phyloP scores from a whole-genome alignment of 2,329 filamentous ascomycete genomes.

The Sarocladium oryzae region DNA sequence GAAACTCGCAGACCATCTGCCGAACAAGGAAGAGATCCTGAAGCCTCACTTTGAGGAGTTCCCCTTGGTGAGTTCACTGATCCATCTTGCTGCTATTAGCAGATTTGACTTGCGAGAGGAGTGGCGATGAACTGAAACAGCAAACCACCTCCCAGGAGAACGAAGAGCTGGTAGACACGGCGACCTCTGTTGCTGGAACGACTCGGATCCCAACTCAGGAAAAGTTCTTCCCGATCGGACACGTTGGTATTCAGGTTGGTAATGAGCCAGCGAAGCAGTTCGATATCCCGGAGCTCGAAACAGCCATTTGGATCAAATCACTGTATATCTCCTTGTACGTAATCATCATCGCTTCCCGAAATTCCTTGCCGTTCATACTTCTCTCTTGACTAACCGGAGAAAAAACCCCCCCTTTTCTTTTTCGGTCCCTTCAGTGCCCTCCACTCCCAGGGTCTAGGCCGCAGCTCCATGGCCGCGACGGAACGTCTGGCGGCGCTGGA shows the following conservation, averaged over 20 bases:
- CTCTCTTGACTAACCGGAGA: no score
- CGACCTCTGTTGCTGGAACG: slow-evolving; percentile 20
- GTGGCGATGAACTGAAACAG: no score
- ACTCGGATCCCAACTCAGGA: slow-evolving; percentile 22
- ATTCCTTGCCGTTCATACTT: no score
- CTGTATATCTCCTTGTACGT: slow-evolving; percentile 32
- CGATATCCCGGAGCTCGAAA: slow-evolving; percentile 19
- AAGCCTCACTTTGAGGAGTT: slow-evolving; percentile 23
- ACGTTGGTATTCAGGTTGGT: slow-evolving; percentile 30
- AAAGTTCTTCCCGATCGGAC: slow-evolving; percentile 32
- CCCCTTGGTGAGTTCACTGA: slow-evolving; percentile 19
- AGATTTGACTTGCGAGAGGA: no score
- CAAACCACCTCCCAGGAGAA: slow-evolving; percentile 28
- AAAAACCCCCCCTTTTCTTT: background rate
- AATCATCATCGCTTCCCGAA: no score
- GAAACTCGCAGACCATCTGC: slow-evolving; percentile 21
- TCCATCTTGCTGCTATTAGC: background rate
- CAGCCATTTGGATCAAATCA: slow-evolving; percentile 31
- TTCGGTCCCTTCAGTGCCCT: slow-evolving; percentile 18
- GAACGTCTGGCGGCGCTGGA: slow-evolving; percentile 24
- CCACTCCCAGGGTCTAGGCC: slow-evolving; percentile 29
- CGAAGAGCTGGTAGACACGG: slow-evolving; percentile 27
- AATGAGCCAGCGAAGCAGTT: slow-evolving; percentile 24
- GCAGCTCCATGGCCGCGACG: slow-evolving; percentile 27
- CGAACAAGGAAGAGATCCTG: slow-evolving; percentile 23